A percentile compares a stretch with the other conserved stretches of the same genome.
These are phyloP conservation scores for Dactylellina haptotyla DNA, from an alignment of 2,329 filamentous ascomycete genomes.

Conservation along the genomic window DNA sequence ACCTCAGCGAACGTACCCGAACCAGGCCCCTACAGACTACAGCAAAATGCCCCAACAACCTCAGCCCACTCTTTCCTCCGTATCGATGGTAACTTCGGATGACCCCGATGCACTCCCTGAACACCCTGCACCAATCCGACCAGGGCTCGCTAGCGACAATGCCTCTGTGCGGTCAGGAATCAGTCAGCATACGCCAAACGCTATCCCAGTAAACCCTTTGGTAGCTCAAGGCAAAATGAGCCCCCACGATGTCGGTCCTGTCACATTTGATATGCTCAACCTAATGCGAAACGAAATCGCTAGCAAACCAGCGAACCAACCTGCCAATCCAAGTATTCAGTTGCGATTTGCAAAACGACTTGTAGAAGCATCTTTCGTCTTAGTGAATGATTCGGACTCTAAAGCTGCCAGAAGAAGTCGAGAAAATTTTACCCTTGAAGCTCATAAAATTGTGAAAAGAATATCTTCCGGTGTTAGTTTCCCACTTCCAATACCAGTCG, in stretches of 20 bases:
- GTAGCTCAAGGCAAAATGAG: constrained; percentile 56
- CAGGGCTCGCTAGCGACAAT: constrained; percentile 65
- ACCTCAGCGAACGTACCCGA: constrained; percentile 44
- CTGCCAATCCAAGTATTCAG: constrained; percentile 76
- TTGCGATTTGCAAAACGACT: constrained; percentile 82
- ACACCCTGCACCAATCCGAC: constrained; percentile 72
- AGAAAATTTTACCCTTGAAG: constrained; percentile 85
- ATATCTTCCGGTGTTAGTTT: constrained; percentile 72
- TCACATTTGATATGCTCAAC: constrained; percentile 68
- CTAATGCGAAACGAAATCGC: constrained; percentile 48
- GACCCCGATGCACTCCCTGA: constrained; percentile 67
- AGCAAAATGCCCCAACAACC: neutral
- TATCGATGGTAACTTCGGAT: constrained; percentile 13
- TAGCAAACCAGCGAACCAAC: constrained; percentile 71
- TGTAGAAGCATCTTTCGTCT: constrained; percentile 81
- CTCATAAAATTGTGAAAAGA: constrained; percentile 91
- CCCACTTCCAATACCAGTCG: neutral
- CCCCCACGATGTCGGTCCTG: constrained; percentile 64
- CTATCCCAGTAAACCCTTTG: constrained; percentile 55
- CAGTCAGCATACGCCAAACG: constrained; percentile 59
- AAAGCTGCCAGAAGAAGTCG: constrained; percentile 72
- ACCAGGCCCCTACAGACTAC: neutral
- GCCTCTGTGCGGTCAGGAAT: constrained; percentile 60
- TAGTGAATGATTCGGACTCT: constrained; percentile 81
- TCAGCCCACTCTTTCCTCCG: neutral